A percentile compares a stretch with the other conserved stretches of the same genome.
These are phyloP conservation scores for Plasmopara halstedii DNA, from an alignment of 352 stramenopile species.

Conservation along the genomic window DNA sequence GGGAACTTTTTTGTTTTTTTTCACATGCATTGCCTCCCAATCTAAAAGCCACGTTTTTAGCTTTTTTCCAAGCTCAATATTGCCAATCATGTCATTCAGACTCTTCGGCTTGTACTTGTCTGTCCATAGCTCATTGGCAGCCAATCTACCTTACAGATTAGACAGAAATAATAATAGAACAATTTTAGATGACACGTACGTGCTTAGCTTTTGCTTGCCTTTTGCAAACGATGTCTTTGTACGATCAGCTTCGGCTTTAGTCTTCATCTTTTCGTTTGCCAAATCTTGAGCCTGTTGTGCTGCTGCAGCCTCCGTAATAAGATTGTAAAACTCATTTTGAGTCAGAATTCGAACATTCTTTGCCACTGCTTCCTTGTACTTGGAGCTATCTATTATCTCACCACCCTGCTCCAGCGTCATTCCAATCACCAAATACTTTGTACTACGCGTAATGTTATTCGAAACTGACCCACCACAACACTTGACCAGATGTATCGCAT, in stretches of 20 bases:
- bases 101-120: constrained; percentile 95
- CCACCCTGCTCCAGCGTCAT: constrained; percentile 58
- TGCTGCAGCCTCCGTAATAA: constrained; percentile 64
- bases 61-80: constrained; percentile 85
- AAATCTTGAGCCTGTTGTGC: constrained; percentile 53
- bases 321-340: constrained; percentile 84
- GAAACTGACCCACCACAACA: constrained; percentile 59
- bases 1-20: constrained; percentile 74
- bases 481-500: constrained; percentile 73
- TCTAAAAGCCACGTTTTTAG: constrained; percentile 81
- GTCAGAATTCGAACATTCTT: constrained; percentile 82
- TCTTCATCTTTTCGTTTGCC: constrained; percentile 46
- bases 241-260: constrained; percentile 37
- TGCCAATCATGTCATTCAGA: constrained; percentile 91
- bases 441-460: constrained; percentile 55
- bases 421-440: constrained; percentile 75
- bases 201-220: constrained; percentile 43
- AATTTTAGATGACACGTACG: constrained; percentile 18
- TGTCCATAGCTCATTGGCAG: constrained; percentile 86
- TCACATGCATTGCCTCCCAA: constrained; percentile 77
- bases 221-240: constrained; percentile 32
- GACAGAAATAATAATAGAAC: not conserved
- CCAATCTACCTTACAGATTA: constrained; percentile 19
- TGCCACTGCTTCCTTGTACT: constrained; percentile 86
- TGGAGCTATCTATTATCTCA: constrained; percentile 46